These are phyloP conservation scores for Pseudohalonectria lignicola DNA, from an alignment of 2,329 filamentous ascomycete species.

Conservation along the genomic window DNA sequence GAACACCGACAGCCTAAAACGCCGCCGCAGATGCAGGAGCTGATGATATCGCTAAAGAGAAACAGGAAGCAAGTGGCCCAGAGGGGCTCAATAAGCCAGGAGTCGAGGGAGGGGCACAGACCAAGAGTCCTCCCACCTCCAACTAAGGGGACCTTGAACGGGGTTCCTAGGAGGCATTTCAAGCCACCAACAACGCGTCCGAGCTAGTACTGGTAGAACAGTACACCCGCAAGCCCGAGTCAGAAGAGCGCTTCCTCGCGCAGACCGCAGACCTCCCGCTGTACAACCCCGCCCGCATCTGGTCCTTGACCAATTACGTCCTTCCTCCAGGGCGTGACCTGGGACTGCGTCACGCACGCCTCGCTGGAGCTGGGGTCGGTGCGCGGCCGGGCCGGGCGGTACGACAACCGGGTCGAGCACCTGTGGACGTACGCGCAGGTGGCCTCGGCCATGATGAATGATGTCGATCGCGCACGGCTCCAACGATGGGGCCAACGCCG, in stretches of 20 bases:
- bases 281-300: not conserved
- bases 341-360: constrained; percentile 1
- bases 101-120: too few species aligned
- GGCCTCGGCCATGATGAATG: constrained; percentile 25
- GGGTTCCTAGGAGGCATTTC: too few species aligned
- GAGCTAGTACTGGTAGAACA: not conserved
- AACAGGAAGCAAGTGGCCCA: too few species aligned
- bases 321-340: constrained; percentile 2
- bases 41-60: too few species aligned
- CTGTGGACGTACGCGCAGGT: constrained; percentile 33
- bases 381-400: constrained; percentile 21
- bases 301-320: constrained; percentile 1
- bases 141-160: too few species aligned
- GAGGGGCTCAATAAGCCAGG: too few species aligned
- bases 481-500: constrained; percentile 29
- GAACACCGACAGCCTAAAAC: too few species aligned
- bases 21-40: too few species aligned
- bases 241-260: not conserved
- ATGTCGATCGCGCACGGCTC: constrained; percentile 28
- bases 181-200: not conserved
- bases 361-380: not conserved
- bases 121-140: too few species aligned
- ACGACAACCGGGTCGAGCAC: constrained; percentile 34
- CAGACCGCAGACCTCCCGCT: not conserved
- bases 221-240: not conserved